These are phyloP conservation scores for Galeopsis tetrahit DNA, from an alignment of 257 asterid genomes.

Conservation along the genomic window DNA sequence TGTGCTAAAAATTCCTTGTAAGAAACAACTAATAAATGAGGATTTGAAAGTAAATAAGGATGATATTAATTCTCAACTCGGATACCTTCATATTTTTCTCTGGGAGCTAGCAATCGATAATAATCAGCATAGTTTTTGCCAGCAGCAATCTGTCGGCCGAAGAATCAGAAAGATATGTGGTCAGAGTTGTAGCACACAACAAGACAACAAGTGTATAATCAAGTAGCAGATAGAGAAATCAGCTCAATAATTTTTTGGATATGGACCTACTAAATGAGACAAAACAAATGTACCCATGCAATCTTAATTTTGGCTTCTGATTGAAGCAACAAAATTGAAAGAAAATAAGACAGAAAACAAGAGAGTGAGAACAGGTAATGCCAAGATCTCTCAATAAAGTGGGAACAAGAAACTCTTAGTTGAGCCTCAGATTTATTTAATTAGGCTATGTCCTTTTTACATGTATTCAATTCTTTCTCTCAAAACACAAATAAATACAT, in stretches of 20 bases:
- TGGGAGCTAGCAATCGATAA: constrained; percentile 79
- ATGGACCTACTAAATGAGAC: background rate
- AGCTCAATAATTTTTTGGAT: background rate
- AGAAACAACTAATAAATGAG: background rate
- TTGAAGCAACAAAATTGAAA: background rate
- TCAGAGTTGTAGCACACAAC: background rate
- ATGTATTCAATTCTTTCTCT: background rate
- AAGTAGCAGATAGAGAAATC: background rate
- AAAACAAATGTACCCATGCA: background rate
- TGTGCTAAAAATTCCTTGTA: background rate
- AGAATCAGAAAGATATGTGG: constrained; percentile 22
- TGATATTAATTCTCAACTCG: background rate
- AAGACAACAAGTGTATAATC: background rate
- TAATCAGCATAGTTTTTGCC: constrained; percentile 61
- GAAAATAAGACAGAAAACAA: background rate
- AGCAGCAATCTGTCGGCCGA: constrained; percentile 58
- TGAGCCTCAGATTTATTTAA: background rate
- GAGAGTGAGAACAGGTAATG: background rate
- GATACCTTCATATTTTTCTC: constrained; percentile 73
- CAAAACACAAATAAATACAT: background rate
- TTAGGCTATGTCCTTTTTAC: background rate
- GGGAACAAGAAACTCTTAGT: background rate
- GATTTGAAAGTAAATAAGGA: background rate
- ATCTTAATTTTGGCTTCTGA: background rate
- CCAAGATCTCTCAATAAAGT: background rate